These are phyloP conservation scores for Mallotus repandus DNA, from an alignment of 441 rosid genomes.

Conservation along the genomic window DNA sequence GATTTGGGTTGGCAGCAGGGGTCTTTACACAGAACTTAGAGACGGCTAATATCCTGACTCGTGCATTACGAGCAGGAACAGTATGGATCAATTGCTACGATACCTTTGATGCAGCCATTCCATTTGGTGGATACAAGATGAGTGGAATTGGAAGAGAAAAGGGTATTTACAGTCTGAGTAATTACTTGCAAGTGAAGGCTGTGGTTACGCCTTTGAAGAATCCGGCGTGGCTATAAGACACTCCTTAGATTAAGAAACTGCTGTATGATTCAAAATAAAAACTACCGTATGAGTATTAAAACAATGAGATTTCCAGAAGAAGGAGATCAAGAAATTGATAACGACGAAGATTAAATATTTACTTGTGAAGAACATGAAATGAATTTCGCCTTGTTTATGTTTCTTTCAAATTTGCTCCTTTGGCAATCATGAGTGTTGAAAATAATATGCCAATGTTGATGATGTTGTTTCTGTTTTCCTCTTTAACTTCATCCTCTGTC, in stretches of 20 bases:
- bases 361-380: too few species aligned
- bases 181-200: conserved; percentile 93
- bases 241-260: too few species aligned
- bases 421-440: too few species aligned
- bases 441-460: too few species aligned
- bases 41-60: conserved; percentile 60
- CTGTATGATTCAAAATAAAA: neutral
- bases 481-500: too few species aligned
- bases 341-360: too few species aligned
- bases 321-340: neutral
- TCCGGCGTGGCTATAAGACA: conserved; percentile 72
- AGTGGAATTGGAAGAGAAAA: conserved; percentile 93
- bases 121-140: conserved; percentile 95
- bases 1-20: conserved; percentile 83
- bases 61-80: conserved; percentile 72
- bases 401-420: too few species aligned
- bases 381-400: too few species aligned
- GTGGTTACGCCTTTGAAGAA: conserved; percentile 70
- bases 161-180: conserved; percentile 74
- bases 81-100: conserved; percentile 90
- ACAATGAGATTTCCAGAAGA: neutral
- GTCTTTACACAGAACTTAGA: conserved; percentile 70
- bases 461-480: too few species aligned
- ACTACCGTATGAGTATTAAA: neutral
- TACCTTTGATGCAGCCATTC: conserved; percentile 85